Percentiles rank a stretch among this genome's conserved stretches.
Conservation (phyloP, 495 filamentous ascomycete genomes). For the Penicillium lividum region DNA sequence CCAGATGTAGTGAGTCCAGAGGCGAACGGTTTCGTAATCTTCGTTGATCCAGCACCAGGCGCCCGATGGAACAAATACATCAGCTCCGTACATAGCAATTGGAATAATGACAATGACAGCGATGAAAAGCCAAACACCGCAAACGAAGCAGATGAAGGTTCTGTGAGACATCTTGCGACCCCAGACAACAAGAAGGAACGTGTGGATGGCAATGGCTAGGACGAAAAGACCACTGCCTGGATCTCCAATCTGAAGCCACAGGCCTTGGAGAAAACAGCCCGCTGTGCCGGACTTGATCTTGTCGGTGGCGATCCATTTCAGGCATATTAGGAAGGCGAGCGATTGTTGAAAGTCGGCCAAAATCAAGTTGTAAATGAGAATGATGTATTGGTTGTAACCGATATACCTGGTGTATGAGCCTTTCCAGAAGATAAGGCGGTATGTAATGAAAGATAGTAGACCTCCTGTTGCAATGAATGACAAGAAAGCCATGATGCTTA, state of each 20-base stretch:
- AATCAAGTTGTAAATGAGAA: slow-evolving; percentile 73
- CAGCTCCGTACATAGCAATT: slow-evolving; percentile 50
- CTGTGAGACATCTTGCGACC: slow-evolving; percentile 56
- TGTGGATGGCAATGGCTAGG: slow-evolving; percentile 68
- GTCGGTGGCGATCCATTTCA: slow-evolving; percentile 57
- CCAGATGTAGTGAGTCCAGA: slow-evolving; percentile 78
- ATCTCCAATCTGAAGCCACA: slow-evolving; percentile 71
- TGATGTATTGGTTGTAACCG: slow-evolving; percentile 69
- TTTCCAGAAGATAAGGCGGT: slow-evolving; percentile 59
- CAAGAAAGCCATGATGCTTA: slow-evolving; percentile 58
- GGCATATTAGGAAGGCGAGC: slow-evolving; percentile 65
- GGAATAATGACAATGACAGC: slow-evolving; percentile 59
- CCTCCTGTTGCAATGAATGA: slow-evolving; percentile 57
- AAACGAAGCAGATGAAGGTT: slow-evolving; percentile 51
- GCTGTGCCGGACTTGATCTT: slow-evolving; percentile 56
- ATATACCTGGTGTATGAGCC: slow-evolving; percentile 46
- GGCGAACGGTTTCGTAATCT: slow-evolving; percentile 59
- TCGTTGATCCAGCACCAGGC: slow-evolving; percentile 76
- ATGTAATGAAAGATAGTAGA: slow-evolving; percentile 58
- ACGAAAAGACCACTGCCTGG: slow-evolving; percentile 70
- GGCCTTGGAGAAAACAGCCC: slow-evolving; percentile 69
- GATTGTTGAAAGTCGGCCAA: slow-evolving; percentile 74
- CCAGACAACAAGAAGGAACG: slow-evolving; percentile 63
- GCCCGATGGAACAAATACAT: slow-evolving; percentile 62
- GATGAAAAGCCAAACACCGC: slow-evolving; percentile 59